Percentiles rank a stretch among this genome's conserved stretches.
phyloP scores from a whole-genome alignment of 345 rosid species.

The Luvunga scandens region DNA sequence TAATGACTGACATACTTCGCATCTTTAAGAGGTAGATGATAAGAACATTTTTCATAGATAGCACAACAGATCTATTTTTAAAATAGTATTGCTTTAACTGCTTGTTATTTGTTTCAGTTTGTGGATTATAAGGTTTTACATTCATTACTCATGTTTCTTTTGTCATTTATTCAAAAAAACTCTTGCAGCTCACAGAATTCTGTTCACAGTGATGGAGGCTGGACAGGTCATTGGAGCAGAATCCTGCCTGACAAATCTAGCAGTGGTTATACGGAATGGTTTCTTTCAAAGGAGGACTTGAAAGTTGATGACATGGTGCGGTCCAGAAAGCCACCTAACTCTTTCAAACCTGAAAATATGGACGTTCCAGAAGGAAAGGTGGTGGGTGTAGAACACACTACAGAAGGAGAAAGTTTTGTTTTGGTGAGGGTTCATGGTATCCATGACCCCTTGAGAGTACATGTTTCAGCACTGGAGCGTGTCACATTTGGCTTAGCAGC shows the following conservation, averaged over 20 bases:
- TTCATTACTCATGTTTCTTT: background rate
- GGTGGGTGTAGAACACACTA: slow-evolving; percentile 62
- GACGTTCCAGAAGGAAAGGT: slow-evolving; percentile 79
- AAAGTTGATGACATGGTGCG: slow-evolving; percentile 77
- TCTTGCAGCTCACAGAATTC: slow-evolving; percentile 62
- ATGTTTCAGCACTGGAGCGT: slow-evolving; percentile 61
- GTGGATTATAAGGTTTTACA: background rate
- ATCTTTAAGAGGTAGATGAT: slow-evolving; percentile 57
- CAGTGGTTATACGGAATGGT: slow-evolving; percentile 72
- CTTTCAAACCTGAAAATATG: slow-evolving; percentile 63
- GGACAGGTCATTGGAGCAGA: slow-evolving; percentile 47
- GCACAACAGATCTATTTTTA: background rate
- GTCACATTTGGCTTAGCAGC: slow-evolving; percentile 70
- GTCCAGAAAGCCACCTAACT: slow-evolving; percentile 73
- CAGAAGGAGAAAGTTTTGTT: slow-evolving; percentile 59
- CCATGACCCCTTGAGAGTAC: slow-evolving; percentile 83
- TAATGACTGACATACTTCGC: slow-evolving; percentile 70
- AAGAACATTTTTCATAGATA: background rate
- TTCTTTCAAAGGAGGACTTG: slow-evolving; percentile 71
- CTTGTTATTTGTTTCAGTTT: slow-evolving; percentile 9
- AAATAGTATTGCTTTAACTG: background rate
- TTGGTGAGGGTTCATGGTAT: slow-evolving; percentile 84
- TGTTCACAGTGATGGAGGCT: slow-evolving; percentile 44
- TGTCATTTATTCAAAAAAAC: slow-evolving; percentile 6
- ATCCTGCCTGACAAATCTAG: slow-evolving; percentile 34